Base-by-base conservation (phyloP, 208 protist genomes). In the Spongospora subterranea region DNA sequence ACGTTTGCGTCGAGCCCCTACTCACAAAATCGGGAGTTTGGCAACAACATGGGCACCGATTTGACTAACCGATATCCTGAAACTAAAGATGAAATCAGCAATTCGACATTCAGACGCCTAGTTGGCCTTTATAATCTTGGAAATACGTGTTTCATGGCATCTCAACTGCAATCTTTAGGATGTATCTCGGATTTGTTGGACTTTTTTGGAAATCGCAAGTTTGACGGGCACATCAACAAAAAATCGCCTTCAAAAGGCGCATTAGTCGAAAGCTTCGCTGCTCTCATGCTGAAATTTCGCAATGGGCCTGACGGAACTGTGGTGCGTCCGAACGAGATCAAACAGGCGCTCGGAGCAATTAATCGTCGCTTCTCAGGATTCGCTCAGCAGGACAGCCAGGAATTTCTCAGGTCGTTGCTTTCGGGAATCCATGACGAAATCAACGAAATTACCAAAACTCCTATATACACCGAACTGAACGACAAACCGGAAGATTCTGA, bases 331-430 rank as follows among this genome's bases (percentile, higher is more conserved):
- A 82, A 13, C n/a, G 71, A 82, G 6, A 43, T 82, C n/a, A 82
- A 82, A 43, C 11, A 82, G 6, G 71, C n/a, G 6, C 17, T 82
- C 17, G 71, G 71, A 6, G n/a, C 17, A 20, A 82, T 82, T n/a
- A 40, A n/a, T n/a, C n/a, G 35, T 13, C 6, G 71, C 17, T 82
- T 82, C n/a, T 43, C 71, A 35, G 71, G 71, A 6, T 82, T 40
- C 35, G 71, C 71, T 43, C 71, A 82, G n/a, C 71, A 82, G n/a
- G 71, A 82, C 35, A 82, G 71, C 71, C 71, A 82, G n/a, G 71
- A 82, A 82, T 82, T 82, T 43, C 71, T 82, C 40, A 35, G 71
- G 50, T 60, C 6, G 50, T 24, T 60, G 24, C 50, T 60, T 60
- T 60, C 50, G 13, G 50, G 50, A 60, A 60, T 60, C 13, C 71